These are phyloP conservation scores for Aspergillus glaucus DNA, from an alignment of 2,329 filamentous ascomycete genomes.

Conservation along the genomic window DNA sequence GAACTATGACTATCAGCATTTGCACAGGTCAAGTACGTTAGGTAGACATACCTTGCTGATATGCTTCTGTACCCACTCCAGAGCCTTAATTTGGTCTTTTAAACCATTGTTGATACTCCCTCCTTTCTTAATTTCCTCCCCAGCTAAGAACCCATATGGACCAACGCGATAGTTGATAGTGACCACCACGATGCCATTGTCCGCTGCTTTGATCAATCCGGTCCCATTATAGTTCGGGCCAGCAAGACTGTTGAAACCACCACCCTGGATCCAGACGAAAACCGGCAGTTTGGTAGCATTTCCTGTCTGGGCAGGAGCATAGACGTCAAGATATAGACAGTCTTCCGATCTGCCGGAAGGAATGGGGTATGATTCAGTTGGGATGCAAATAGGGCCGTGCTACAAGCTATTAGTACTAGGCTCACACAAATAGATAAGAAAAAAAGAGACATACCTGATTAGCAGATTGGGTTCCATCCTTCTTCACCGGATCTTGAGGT, in stretches of 20 bases:
- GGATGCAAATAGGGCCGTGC: conserved; percentile 55
- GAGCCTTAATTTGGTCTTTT: conserved; percentile 61
- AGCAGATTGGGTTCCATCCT: conserved; percentile 47
- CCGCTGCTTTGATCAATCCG: conserved; percentile 54
- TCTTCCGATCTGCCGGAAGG: conserved; percentile 43
- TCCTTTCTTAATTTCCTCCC: conserved; percentile 45
- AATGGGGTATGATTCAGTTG: conserved; percentile 59
- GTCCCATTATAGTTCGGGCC: conserved; percentile 56
- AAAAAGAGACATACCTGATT: conserved; percentile 39
- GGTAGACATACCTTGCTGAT: conserved; percentile 43
- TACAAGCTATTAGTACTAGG: conserved; percentile 13
- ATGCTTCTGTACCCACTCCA: conserved; percentile 64
- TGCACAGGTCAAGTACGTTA: background rate
- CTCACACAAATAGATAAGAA: background rate
- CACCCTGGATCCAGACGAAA: conserved; percentile 56
- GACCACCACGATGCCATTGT: conserved; percentile 60
- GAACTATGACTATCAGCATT: conserved; percentile 42
- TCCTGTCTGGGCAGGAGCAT: conserved; percentile 27
- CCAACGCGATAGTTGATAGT: conserved; percentile 73
- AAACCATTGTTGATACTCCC: conserved; percentile 63
- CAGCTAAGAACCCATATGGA: conserved; percentile 63
- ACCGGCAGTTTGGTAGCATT: conserved; percentile 54
- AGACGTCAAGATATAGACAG: conserved; percentile 40
- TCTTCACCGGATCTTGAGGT: conserved; percentile 55
- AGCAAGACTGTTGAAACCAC: conserved; percentile 56